These are phyloP conservation scores for Phialophora macrospora DNA, from an alignment of 2,329 filamentous ascomycete species.

Conservation along the genomic window DNA sequence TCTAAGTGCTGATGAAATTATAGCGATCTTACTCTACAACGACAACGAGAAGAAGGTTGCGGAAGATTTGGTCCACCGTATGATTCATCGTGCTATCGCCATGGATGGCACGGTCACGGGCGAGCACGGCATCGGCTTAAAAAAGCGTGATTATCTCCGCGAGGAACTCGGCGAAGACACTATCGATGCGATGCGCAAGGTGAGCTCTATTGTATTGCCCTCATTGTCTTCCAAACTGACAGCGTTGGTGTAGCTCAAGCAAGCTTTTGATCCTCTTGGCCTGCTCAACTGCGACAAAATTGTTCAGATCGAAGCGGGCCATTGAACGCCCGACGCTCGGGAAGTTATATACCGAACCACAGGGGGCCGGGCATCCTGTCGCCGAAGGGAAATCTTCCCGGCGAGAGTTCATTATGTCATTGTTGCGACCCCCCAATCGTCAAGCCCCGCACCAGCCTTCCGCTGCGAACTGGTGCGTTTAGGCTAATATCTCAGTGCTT, in stretches of 20 bases:
- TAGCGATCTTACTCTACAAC: constrained; percentile 65
- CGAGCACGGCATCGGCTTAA: constrained; percentile 72
- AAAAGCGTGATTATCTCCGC: constrained; percentile 68
- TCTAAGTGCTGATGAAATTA: constrained; percentile 17
- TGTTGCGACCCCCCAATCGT: background rate
- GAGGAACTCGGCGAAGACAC: constrained; percentile 66
- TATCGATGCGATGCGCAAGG: constrained; percentile 68
- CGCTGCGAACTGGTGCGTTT: constrained; percentile 8
- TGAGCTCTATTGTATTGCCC: constrained; percentile 44
- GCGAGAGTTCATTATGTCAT: background rate
- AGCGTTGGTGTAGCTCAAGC: constrained; percentile 57
- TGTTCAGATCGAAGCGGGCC: constrained; percentile 56
- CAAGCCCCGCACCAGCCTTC: constrained; percentile 15
- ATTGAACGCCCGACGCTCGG: constrained; percentile 22
- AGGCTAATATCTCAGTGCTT: constrained; percentile 21
- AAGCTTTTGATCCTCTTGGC: constrained; percentile 69
- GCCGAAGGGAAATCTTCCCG: constrained; percentile 2
- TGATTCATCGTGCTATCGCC: constrained; percentile 72
- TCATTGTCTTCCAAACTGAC: constrained; percentile 33
- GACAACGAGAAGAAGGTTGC: constrained; percentile 61
- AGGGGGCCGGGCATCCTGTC: background rate
- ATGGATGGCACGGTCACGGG: constrained; percentile 75
- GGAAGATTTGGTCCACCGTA: constrained; percentile 66
- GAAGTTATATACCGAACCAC: background rate
- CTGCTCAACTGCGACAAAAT: constrained; percentile 69